These are phyloP conservation scores for Rhynchospora tenuis DNA, from an alignment of 176 grass and related monocot species.

Conservation along the genomic window DNA sequence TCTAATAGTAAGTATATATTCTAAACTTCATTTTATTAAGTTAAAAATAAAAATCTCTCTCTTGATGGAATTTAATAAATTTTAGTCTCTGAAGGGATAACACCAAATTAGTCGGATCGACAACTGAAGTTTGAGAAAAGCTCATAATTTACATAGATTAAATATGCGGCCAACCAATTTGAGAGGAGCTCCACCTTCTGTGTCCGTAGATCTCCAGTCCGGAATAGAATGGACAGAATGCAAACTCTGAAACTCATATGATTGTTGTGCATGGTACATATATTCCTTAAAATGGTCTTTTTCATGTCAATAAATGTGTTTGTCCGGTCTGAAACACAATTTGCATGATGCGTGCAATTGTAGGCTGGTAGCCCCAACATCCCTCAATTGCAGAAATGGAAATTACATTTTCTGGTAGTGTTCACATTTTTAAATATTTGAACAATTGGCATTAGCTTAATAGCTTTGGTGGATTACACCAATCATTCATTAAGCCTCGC, in stretches of 20 bases:
- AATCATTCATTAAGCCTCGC: background rate
- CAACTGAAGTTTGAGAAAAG: too few relatives aligned
- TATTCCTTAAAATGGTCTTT: background rate
- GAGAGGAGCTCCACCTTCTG: too few relatives aligned
- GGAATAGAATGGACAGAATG: background rate
- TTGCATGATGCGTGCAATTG: background rate
- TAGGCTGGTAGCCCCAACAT: background rate
- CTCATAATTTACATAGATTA: background rate
- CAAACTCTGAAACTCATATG: background rate
- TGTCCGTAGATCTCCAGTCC: background rate
- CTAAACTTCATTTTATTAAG: too few relatives aligned
- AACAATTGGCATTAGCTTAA: background rate
- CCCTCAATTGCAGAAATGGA: background rate
- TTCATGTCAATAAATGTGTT: background rate
- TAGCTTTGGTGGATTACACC: background rate
- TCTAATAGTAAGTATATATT: too few relatives aligned
- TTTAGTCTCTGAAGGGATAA: too few relatives aligned
- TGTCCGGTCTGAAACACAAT: background rate
- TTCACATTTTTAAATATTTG: background rate
- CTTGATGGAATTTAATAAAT: too few relatives aligned
- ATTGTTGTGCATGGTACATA: background rate
- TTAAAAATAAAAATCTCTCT: too few relatives aligned
- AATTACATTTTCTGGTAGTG: background rate
- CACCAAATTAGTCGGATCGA: too few relatives aligned
- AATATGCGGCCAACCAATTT: background rate